Percentiles rank a stretch among this genome's conserved stretches.
Evolutionary conservation across 495 filamentous ascomycete species (phyloP).

Genomic region (Aspergillus mulundensis): DNA sequence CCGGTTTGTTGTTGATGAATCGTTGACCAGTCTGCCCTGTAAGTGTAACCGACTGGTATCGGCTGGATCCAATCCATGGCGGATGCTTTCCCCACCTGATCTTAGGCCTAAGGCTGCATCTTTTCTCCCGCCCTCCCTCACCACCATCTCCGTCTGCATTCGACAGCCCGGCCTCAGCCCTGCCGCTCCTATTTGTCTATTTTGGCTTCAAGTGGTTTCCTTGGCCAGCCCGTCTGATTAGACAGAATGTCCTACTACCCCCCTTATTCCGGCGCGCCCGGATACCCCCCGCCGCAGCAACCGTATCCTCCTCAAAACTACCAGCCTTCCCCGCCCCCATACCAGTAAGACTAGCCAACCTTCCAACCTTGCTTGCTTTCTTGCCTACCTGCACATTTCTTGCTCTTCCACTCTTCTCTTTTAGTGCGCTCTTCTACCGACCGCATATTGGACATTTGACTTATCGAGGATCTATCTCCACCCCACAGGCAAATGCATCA

Average conservation of each 20-base stretch:
- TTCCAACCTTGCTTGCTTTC: constrained; percentile 6
- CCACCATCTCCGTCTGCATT: constrained; percentile 13
- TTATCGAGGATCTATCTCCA: not conserved
- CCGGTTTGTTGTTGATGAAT: not conserved
- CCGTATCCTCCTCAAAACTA: constrained; percentile 32
- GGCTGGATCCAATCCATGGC: constrained; percentile 5
- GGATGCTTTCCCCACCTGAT: constrained; percentile 15
- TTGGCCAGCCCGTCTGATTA: constrained; percentile 6
- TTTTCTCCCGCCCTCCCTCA: constrained; percentile 13
- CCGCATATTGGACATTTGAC: not conserved
- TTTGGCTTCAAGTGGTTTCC: constrained; percentile 3
- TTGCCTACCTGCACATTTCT: not conserved
- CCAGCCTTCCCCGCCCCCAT: constrained; percentile 27
- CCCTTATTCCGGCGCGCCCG: constrained; percentile 42
- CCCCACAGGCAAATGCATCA: constrained; percentile 16
- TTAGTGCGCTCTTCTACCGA: not conserved
- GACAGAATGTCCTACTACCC: constrained; percentile 50
- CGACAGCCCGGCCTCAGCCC: constrained; percentile 5
- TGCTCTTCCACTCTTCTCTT: constrained; percentile 8
- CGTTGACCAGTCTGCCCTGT: not conserved
- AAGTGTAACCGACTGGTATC: not conserved
- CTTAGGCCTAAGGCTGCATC: constrained; percentile 23
- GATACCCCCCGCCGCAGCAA: constrained; percentile 47
- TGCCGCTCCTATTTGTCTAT: constrained; percentile 12
- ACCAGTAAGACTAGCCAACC: constrained; percentile 23